These are phyloP conservation scores for Leccinum griseonigrum DNA, from an alignment of 1,284 basidiomycete genomes.

Conservation along the genomic window DNA sequence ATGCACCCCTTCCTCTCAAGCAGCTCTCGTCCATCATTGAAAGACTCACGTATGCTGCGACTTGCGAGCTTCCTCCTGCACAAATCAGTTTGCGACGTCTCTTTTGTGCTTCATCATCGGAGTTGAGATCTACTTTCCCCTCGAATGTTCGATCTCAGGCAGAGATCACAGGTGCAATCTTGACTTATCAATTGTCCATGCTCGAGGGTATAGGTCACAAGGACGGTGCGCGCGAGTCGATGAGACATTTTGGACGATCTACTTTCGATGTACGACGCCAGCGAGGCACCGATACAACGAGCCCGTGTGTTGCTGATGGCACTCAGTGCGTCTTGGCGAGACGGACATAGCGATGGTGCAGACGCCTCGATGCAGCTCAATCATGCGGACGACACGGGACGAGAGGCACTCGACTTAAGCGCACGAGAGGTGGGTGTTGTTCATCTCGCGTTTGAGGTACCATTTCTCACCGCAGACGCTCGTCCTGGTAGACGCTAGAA, in stretches of 20 bases:
- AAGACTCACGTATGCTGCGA: conserved; percentile 59
- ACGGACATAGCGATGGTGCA: conserved; percentile 20
- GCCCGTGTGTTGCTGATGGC: conserved; percentile 50
- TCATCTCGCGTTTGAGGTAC: not conserved
- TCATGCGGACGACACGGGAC: conserved; percentile 35
- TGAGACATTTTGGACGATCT: conserved; percentile 47
- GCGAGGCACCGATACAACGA: conserved; percentile 50
- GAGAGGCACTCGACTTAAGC: conserved; percentile 45
- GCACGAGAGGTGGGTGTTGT: conserved; percentile 36
- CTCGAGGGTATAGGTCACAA: conserved; percentile 59
- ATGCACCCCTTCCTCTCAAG: conserved; percentile 40
- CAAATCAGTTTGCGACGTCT: conserved; percentile 32
- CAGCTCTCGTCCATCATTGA: conserved; percentile 62
- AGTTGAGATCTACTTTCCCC: conserved; percentile 20
- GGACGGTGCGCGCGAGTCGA: conserved; percentile 42
- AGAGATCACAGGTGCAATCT: conserved; percentile 47
- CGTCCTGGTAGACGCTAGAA: conserved; percentile 37
- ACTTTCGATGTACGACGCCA: conserved; percentile 46
- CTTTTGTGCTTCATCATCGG: not conserved
- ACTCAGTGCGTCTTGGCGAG: conserved; percentile 54
- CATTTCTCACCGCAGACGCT: not conserved
- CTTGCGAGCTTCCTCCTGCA: conserved; percentile 54
- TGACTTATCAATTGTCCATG: conserved; percentile 58
- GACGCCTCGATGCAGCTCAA: conserved; percentile 22
- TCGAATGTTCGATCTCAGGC: conserved; percentile 14